Evolutionary conservation across 768 basidiomycete genomes (phyloP), one percentile per base, ranked within the genome.

Genomic region (Exsudoporus frostii): DNA sequence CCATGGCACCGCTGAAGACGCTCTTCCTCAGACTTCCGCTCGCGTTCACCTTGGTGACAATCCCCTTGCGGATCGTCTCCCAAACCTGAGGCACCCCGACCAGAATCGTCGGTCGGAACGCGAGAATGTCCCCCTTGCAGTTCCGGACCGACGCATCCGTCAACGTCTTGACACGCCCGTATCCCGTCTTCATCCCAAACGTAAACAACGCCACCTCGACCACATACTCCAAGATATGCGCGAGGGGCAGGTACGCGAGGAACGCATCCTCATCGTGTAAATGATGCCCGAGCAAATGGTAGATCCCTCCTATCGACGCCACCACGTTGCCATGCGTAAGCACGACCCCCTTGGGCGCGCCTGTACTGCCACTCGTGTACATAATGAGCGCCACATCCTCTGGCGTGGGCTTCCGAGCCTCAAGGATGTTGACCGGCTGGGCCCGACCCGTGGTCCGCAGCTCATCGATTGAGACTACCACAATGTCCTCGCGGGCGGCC

Each of bases 11-110:
- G 59, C 86, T 80, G 79, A 99, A 99, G 29, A 96, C 66, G 43
- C 69, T 75, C 74, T 85, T 88, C 77, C 81, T 90, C 62, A 92
- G 15, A 1, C 71, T 38, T 9, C 91, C 86, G 2, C 84, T 73
- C 4, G 80, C 64, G 53, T 91, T 81, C 48, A 98, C 85, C 71
- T 93, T 92, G 54, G 78, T 68, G 10, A 93, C 64, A 66, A 99
- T 95, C 30, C 94, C 94, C 75, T 99, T 99, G 54, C 95, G 85
- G 59, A 98, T 98, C 50, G 84, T 86, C 72, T 99, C 96, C 93
- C 93, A 99, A 1, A 98, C 90, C 3, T 94, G 91, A 2, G 96
- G 96, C 2, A 98, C 96, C 48, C 93, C 96, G 48, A 92, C 83
- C 81, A 98, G 86, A 72, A 97, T 85, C n/a, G 85, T 79, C 7